Evolutionary conservation across 352 stramenopile genomes (phyloP).

Genomic region (Phytopythium helicoides): DNA sequence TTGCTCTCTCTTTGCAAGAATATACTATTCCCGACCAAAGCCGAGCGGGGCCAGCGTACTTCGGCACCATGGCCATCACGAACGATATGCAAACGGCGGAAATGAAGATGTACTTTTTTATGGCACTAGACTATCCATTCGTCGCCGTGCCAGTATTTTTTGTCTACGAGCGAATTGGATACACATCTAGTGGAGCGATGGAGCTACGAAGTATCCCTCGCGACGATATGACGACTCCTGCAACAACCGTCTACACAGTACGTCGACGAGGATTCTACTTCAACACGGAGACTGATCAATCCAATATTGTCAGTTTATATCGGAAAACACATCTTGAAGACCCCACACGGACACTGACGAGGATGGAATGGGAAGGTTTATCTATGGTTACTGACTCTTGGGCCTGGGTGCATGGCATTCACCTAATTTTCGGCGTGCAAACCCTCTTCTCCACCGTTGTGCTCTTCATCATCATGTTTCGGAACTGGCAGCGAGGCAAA

Average conservation of each 20-base stretch:
- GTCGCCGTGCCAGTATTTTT: neutral
- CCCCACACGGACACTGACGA: conserved; percentile 11
- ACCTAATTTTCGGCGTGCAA: conserved; percentile 40
- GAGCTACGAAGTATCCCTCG: neutral
- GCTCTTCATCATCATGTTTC: conserved; percentile 32
- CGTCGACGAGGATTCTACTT: too few species aligned
- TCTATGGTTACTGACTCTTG: conserved; percentile 35
- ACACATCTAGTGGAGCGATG: neutral
- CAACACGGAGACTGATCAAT: too few species aligned
- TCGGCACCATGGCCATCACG: too few species aligned
- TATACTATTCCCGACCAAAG: too few species aligned
- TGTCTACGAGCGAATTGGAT: neutral
- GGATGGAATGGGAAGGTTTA: neutral
- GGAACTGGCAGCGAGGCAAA: conserved; percentile 26
- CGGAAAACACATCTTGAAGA: conserved; percentile 19
- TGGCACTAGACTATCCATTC: too few species aligned
- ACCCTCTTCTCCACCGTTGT: conserved; percentile 34
- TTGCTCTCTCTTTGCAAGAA: too few species aligned
- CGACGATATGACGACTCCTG: neutral
- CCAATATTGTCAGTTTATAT: neutral
- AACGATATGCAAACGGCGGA: too few species aligned
- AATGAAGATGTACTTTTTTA: too few species aligned
- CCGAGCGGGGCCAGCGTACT: too few species aligned
- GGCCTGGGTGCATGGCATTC: conserved; percentile 47
- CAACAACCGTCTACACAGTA: too few species aligned